phyloP scores from a whole-genome alignment of 2,329 filamentous ascomycete genomes.

The Ophiognomonia clavigignenti-juglandacearum region DNA sequence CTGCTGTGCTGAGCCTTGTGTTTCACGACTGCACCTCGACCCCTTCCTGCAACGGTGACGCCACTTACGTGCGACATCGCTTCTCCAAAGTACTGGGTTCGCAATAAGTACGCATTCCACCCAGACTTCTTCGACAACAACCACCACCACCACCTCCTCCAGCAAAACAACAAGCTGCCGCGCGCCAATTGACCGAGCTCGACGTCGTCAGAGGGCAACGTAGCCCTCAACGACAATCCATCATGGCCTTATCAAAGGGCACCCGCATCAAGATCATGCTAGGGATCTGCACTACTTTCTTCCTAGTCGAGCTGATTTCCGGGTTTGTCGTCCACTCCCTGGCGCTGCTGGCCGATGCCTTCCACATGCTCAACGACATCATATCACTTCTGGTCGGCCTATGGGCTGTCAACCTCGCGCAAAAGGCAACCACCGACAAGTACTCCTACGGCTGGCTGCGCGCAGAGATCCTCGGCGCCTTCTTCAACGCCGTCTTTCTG shows the following conservation, averaged over 20 bases:
- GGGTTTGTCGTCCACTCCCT: slow-evolving; percentile 88
- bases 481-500: slow-evolving; percentile 96
- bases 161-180: too few species aligned
- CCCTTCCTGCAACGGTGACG: too few species aligned
- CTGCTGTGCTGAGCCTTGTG: too few species aligned
- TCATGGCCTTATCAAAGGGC: slow-evolving; percentile 87
- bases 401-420: slow-evolving; percentile 90
- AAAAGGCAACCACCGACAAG: slow-evolving; percentile 78
- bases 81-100: too few species aligned
- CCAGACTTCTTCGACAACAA: too few species aligned
- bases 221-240: slow-evolving; percentile 19
- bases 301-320: slow-evolving; percentile 79
- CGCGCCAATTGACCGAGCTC: too few species aligned
- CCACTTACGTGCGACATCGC: too few species aligned
- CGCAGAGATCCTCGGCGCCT: slow-evolving; percentile 90
- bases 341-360: slow-evolving; percentile 91
- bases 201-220: slow-evolving; percentile 3
- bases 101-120: too few species aligned
- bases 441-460: slow-evolving; percentile 98
- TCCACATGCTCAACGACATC: slow-evolving; percentile 99
- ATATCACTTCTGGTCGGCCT: slow-evolving; percentile 87
- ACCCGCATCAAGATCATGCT: slow-evolving; percentile 91
- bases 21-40: too few species aligned
- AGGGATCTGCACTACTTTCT: slow-evolving; percentile 83
- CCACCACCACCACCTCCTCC: too few species aligned